Evolutionary conservation across 2,329 filamentous ascomycete genomes (phyloP).

Genomic region (Dissoconium aciculare): DNA sequence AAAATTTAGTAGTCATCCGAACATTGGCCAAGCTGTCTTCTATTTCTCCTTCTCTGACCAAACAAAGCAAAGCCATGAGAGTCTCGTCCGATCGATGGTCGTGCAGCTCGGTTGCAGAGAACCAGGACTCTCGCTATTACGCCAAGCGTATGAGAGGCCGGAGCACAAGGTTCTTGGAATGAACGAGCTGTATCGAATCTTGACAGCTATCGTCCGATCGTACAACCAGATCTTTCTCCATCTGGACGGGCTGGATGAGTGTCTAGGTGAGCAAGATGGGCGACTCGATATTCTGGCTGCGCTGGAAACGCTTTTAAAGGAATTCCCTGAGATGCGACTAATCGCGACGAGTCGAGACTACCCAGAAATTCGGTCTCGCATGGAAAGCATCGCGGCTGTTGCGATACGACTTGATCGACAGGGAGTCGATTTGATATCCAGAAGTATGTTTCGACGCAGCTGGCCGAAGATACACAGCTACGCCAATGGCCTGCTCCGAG

Average conservation of each 20-base stretch:
- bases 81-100: conserved; percentile 9
- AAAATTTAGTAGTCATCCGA: conserved; percentile 1
- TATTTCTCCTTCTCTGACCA: conserved; percentile 13
- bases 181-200: conserved; percentile 9
- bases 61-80: conserved; percentile 10
- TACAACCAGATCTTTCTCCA: conserved; percentile 18
- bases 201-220: conserved; percentile 6
- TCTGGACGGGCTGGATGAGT: conserved; percentile 24
- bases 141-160: conserved; percentile 5
- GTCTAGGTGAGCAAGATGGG: conserved; percentile 7
- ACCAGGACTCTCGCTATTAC: conserved; percentile 7
- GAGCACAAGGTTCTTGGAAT: conserved; percentile 3
- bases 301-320: conserved; percentile 5
- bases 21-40: conserved; percentile 7
- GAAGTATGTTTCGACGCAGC: conserved; percentile 6
- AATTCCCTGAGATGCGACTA: conserved; percentile 7
- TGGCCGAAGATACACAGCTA: conserved; percentile 5
- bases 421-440: conserved; percentile 10
- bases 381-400: conserved; percentile 3
- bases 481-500: conserved; percentile 1
- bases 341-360: conserved; percentile 12
- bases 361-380: conserved; percentile 7
- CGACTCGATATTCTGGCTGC: conserved; percentile 7
- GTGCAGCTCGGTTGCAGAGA: conserved; percentile 9
- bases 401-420: conserved; percentile 2